A percentile compares a stretch with the other conserved stretches of the same genome.
Conservation (phyloP, 2,329 filamentous ascomycete species). For the Dactylellina leptospora region DNA sequence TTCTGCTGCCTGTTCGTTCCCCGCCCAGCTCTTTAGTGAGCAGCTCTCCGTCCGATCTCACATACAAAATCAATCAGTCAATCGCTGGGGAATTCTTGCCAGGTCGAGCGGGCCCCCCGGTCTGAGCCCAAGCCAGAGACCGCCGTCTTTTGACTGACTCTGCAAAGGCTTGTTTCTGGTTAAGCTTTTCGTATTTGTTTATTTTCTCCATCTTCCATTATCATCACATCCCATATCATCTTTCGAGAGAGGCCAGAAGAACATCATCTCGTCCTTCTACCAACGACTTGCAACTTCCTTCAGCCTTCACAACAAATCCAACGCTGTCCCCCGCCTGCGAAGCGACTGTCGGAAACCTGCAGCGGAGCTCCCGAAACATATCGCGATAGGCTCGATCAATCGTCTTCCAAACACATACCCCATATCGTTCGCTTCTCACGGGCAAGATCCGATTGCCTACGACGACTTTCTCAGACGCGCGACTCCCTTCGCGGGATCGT, state of each 20-base stretch:
- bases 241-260: not conserved
- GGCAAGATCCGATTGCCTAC: constrained; percentile 21
- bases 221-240: not conserved
- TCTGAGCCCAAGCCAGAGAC: constrained; percentile 37
- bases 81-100: constrained; percentile 9
- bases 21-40: constrained; percentile 22
- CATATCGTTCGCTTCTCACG: not conserved
- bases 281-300: not conserved
- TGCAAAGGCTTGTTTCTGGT: constrained; percentile 50
- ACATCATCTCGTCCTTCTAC: not conserved
- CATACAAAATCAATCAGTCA: constrained; percentile 18
- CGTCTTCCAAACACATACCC: constrained; percentile 3
- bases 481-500: constrained; percentile 53
- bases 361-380: constrained; percentile 2
- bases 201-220: not conserved
- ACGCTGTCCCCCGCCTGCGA: constrained; percentile 2
- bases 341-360: constrained; percentile 24
- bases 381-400: no score
- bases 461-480: constrained; percentile 31
- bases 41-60: constrained; percentile 42
- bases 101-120: constrained; percentile 12
- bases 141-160: constrained; percentile 20
- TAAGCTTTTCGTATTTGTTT: constrained; percentile 47
- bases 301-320: not conserved
- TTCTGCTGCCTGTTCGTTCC: constrained; percentile 26